These are phyloP conservation scores for Acer saccharum DNA, from an alignment of 345 rosid species.

Conservation along the genomic window DNA sequence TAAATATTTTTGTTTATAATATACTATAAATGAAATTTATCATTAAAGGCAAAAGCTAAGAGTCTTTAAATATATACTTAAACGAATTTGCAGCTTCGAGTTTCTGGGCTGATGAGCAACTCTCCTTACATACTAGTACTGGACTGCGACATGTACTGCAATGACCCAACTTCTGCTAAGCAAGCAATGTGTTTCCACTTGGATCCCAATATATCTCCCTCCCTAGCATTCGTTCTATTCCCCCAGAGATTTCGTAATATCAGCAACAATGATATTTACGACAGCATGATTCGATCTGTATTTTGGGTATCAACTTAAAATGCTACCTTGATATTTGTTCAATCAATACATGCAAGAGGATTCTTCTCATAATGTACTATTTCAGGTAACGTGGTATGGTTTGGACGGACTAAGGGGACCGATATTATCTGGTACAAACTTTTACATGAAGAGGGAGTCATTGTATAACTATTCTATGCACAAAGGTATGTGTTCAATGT, in stretches of 20 bases:
- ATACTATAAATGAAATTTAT: too few species aligned
- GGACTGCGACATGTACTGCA: slow-evolving; percentile 59
- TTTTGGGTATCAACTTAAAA: slow-evolving; percentile 30
- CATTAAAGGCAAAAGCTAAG: background rate
- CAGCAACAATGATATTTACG: slow-evolving; percentile 47
- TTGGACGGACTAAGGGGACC: slow-evolving; percentile 47
- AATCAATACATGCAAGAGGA: background rate
- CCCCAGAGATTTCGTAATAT: slow-evolving; percentile 45
- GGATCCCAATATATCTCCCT: slow-evolving; percentile 34
- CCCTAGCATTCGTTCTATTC: slow-evolving; percentile 45
- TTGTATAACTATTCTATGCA: slow-evolving; percentile 10
- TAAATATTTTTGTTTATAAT: background rate
- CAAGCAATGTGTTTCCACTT: slow-evolving; percentile 49
- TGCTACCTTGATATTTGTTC: background rate
- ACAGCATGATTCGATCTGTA: slow-evolving; percentile 22
- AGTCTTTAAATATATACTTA: background rate
- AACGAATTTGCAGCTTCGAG: slow-evolving; percentile 40
- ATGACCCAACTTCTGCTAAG: slow-evolving; percentile 46
- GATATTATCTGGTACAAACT: slow-evolving; percentile 38
- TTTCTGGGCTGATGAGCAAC: slow-evolving; percentile 48
- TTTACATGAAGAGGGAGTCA: slow-evolving; percentile 46
- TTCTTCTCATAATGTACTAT: background rate
- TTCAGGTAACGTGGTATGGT: slow-evolving; percentile 26
- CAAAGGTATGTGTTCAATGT: slow-evolving; percentile 15
- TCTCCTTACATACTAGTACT: slow-evolving; percentile 41